Conservation (phyloP, 2,329 filamentous ascomycete species). For the Neoscytalidium dimidiatum region DNA sequence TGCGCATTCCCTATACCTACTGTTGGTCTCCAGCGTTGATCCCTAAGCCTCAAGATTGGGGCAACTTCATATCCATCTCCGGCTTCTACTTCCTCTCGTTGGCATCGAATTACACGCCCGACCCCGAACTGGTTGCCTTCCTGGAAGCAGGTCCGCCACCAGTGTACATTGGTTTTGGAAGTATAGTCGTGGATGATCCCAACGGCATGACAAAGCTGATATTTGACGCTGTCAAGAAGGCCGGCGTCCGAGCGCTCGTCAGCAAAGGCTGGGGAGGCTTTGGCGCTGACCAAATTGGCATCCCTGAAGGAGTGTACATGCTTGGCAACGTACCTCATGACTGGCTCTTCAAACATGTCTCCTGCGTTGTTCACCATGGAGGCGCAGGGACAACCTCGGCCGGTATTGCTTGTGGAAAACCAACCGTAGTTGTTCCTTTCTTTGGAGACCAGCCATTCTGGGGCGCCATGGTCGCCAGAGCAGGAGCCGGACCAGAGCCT, state of each 20-base stretch:
- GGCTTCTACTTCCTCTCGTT: conserved; percentile 44
- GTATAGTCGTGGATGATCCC: conserved; percentile 45
- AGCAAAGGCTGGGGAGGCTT: conserved; percentile 89
- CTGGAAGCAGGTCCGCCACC: conserved; percentile 42
- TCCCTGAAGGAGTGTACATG: conserved; percentile 80
- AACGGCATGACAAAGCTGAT: conserved; percentile 44
- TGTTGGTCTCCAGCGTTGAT: conserved; percentile 67
- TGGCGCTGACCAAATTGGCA: conserved; percentile 62
- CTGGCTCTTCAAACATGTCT: conserved; percentile 82
- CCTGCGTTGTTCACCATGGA: conserved; percentile 83
- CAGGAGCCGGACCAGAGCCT: conserved; percentile 43
- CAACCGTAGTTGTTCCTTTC: conserved; percentile 83
- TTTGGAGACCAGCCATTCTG: conserved; percentile 52
- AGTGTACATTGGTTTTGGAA: conserved; percentile 45
- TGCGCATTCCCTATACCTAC: conserved; percentile 55
- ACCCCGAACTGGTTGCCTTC: conserved; percentile 41
- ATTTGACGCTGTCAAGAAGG: conserved; percentile 47
- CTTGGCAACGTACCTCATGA: conserved; percentile 85
- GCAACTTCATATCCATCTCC: conserved; percentile 41
- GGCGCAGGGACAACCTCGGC: conserved; percentile 87
- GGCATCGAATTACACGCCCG: conserved; percentile 41
- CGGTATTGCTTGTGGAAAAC: conserved; percentile 77
- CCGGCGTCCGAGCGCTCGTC: conserved; percentile 75
- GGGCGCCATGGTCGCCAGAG: conserved; percentile 43
- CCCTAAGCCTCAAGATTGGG: conserved; percentile 50